Evolutionary conservation across 1,284 basidiomycete genomes (phyloP).

Genomic region (Ganoderma resinaceum): DNA sequence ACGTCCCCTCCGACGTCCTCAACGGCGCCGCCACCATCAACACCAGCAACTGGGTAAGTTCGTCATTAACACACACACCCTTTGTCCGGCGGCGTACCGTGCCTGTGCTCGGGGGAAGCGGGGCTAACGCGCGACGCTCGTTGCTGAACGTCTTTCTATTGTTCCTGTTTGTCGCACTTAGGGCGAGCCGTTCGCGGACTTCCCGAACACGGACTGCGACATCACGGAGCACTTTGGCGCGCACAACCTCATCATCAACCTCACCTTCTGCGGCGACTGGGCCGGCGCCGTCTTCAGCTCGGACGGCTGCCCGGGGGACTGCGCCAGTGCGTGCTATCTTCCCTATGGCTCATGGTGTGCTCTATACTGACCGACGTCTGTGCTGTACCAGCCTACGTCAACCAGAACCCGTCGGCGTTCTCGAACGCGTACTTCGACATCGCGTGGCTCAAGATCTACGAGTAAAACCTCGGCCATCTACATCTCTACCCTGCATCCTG

Average conservation of each 20-base stretch:
- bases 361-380: neutral
- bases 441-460: constrained; percentile 53
- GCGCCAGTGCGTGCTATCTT: constrained; percentile 45
- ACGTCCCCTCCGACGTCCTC: constrained; percentile 53
- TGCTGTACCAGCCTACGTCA: constrained; percentile 55
- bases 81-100: neutral
- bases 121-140: neutral
- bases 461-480: neutral
- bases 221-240: constrained; percentile 55
- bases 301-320: constrained; percentile 56
- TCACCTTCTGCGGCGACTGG: constrained; percentile 62
- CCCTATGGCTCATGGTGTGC: neutral
- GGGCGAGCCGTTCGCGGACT: constrained; percentile 61
- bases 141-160: neutral
- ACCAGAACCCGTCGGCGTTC: constrained; percentile 71
- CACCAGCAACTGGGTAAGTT: constrained; percentile 42
- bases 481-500: neutral
- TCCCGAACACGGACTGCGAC: constrained; percentile 57
- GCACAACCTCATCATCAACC: constrained; percentile 65
- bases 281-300: constrained; percentile 53
- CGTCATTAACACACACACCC: neutral
- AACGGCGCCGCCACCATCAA: constrained; percentile 49
- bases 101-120: too few species aligned
- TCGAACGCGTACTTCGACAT: constrained; percentile 74
- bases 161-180: constrained; percentile 27